Percentiles rank a stretch among this genome's conserved stretches.
Conservation (phyloP, 2,329 filamentous ascomycete genomes). For the Alternaria longipes region DNA sequence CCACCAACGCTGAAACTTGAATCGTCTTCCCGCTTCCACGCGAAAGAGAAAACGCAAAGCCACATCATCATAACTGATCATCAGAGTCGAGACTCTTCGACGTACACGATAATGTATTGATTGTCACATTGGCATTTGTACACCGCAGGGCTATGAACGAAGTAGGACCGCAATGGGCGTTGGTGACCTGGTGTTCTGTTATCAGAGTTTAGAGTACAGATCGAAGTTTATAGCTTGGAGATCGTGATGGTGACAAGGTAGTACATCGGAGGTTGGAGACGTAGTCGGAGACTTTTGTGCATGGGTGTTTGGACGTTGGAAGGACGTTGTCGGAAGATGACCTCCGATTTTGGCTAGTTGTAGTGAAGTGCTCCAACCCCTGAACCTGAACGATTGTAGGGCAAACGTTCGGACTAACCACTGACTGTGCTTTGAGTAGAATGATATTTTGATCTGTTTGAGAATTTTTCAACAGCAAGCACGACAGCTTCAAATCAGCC, state of each 20-base stretch:
- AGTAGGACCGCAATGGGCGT: neutral
- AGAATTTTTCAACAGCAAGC: neutral
- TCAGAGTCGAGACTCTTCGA: constrained; percentile 1
- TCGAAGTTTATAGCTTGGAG: neutral
- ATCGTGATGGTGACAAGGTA: neutral
- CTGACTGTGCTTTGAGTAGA: too few relatives aligned
- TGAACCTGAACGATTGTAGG: neutral
- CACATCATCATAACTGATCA: constrained; percentile 6
- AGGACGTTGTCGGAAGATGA: neutral
- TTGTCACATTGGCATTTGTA: neutral
- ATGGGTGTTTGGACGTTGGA: neutral
- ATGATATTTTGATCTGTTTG: too few relatives aligned
- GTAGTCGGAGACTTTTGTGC: neutral
- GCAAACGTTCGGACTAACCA: too few relatives aligned
- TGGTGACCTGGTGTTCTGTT: neutral
- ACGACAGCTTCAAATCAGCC: constrained; percentile 2
- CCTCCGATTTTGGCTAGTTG: neutral
- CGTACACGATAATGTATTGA: neutral
- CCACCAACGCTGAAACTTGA: neutral
- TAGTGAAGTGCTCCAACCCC: neutral
- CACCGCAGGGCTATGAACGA: neutral
- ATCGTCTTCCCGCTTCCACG: constrained; percentile 9
- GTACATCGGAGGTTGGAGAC: neutral
- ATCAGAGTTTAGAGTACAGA: neutral
- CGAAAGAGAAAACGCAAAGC: neutral